Conservation (phyloP, 768 basidiomycete genomes). For the Amanita muscaria region DNA sequence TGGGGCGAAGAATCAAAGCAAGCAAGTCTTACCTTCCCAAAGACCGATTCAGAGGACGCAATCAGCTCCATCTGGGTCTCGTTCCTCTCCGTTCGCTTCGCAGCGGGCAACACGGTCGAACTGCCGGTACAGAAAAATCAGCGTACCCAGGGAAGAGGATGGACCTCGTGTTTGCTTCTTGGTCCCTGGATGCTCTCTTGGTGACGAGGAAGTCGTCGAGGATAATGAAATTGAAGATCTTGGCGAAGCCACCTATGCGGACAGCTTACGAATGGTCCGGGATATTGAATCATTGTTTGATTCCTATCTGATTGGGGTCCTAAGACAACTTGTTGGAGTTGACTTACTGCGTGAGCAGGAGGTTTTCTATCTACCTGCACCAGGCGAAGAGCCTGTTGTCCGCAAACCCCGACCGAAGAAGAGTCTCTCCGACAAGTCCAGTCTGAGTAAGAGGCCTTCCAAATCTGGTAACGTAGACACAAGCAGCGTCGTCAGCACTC, state of each 20-base stretch:
- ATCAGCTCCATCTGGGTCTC: conserved; percentile 10
- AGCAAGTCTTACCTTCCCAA: background rate
- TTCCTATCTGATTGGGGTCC: conserved; percentile 42
- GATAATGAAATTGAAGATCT: conserved; percentile 55
- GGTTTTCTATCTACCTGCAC: conserved; percentile 50
- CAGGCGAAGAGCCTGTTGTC: conserved; percentile 31
- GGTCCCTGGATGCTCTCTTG: conserved; percentile 61
- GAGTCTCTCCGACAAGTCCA: conserved; percentile 12
- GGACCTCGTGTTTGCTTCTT: conserved; percentile 51
- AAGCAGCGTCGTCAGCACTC: conserved; percentile 16
- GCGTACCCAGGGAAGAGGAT: conserved; percentile 45
- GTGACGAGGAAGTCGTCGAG: conserved; percentile 45
- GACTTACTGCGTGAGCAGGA: conserved; percentile 59
- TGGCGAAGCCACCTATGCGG: conserved; percentile 45
- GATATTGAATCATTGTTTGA: conserved; percentile 44
- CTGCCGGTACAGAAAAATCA: conserved; percentile 63
- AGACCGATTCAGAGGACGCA: background rate
- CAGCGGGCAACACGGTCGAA: conserved; percentile 50
- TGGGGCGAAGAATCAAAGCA: conserved; percentile 8
- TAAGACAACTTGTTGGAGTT: conserved; percentile 55
- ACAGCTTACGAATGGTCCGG: conserved; percentile 36
- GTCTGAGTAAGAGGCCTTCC: conserved; percentile 10
- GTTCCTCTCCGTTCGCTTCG: conserved; percentile 12
- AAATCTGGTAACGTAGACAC: conserved; percentile 14
- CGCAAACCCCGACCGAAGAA: conserved; percentile 17